Conservation (phyloP, 1,139 yeast species). For the Debaryomyces fabryi region DNA sequence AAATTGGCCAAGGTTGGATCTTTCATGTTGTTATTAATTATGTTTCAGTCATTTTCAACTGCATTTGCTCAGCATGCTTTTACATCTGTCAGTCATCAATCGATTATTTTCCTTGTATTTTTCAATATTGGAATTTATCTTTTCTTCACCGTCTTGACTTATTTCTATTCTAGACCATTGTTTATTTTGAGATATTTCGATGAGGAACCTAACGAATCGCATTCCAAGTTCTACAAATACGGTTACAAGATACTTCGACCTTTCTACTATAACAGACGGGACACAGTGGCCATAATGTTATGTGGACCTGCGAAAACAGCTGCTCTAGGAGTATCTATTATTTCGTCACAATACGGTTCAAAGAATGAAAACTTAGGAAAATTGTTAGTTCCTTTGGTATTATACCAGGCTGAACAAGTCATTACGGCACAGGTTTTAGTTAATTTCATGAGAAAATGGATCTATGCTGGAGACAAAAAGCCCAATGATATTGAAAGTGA, state of each 20-base stretch:
- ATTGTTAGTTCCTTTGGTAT: conserved; percentile 75
- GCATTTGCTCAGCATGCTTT: conserved; percentile 85
- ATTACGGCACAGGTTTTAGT: conserved; percentile 72
- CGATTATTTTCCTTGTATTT: conserved; percentile 75
- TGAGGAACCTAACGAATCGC: conserved; percentile 47
- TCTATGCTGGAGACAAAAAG: conserved; percentile 41
- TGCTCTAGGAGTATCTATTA: conserved; percentile 82
- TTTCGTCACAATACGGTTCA: conserved; percentile 78
- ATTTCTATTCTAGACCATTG: conserved; percentile 60
- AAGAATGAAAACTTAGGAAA: conserved; percentile 64
- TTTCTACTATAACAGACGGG: conserved; percentile 68
- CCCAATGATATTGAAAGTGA: conserved; percentile 15
- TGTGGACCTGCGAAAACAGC: conserved; percentile 96
- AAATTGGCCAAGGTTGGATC: conserved; percentile 73
- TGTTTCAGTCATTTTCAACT: conserved; percentile 86
- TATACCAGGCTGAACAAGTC: conserved; percentile 87
- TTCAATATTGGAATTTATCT: conserved; percentile 79
- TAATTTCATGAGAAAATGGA: conserved; percentile 68
- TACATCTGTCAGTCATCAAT: conserved; percentile 64
- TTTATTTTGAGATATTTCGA: conserved; percentile 48
- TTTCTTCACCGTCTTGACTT: conserved; percentile 69
- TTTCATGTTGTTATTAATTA: conserved; percentile 73
- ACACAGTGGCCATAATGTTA: conserved; percentile 77
- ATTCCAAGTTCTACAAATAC: conserved; percentile 44
- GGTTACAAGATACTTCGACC: conserved; percentile 54